Evolutionary conservation across 1,139 yeast genomes (phyloP), one percentile per base, ranked within the genome.

Genomic region (Oligophagozyma castellii): DNA sequence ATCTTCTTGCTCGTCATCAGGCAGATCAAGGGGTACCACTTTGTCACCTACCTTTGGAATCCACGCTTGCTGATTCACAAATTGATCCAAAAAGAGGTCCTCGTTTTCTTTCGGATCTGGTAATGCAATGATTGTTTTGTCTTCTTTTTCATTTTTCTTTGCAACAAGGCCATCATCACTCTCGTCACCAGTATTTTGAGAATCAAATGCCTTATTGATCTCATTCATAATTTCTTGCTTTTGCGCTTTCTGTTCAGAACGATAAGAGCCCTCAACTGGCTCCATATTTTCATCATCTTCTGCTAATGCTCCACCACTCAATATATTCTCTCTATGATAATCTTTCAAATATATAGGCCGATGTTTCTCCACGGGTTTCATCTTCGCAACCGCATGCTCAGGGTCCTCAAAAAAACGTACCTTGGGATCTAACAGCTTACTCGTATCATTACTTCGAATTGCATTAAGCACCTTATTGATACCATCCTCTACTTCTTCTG

Each of bases 321-420:
- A 59, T 22, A 86, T 58, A 41, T 73, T 77, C 70, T 73, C 70
- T 51, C 98, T 66, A 50, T 89, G 96, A 50, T 86, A 89, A 51
- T 92, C 99, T 46, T 84, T 83, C 52, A 92, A 67, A 48, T 75
- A 83, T 39, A 89, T 62, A 4, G 96, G 95, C 52, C 83, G 83
- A 15, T 74, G 73, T 29, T 62, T 61, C 33, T 65, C 63, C 10
- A 38, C 42, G 7, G 15, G 22, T 2, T 36, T 36, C 29, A 29
- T 36, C 35, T 34, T 12, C 28, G 31, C 43, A 29, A 36, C 56
- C 8, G 58, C 61, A 4, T 58, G 59, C 19, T 63, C 73, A 2
- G 73, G 64, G 16, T 75, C 79, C 8, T 72, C 73, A 51, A 80
- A 89, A 48, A 86, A 89, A 45, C 65, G 70, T 5, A 67, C 70